phyloP scores from a whole-genome alignment of 179 eudicot genomes.

The Spergularia azorica region DNA sequence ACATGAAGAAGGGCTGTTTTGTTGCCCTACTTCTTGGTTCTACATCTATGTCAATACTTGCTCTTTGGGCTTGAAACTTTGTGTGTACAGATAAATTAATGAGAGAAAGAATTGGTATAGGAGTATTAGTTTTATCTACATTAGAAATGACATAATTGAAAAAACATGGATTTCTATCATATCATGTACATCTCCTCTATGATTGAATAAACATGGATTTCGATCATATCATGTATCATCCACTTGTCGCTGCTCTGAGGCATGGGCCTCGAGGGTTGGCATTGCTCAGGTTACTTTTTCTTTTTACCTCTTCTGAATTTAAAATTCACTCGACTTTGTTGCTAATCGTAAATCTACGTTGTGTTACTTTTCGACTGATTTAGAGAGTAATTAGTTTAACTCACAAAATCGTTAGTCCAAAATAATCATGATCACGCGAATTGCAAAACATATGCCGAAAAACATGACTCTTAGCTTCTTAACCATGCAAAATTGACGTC shows the following conservation, averaged over 20 bases:
- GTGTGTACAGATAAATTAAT: slow-evolving; percentile 22
- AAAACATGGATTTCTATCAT: background rate
- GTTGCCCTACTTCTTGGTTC: slow-evolving; percentile 75
- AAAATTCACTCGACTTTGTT: no score
- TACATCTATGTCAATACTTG: slow-evolving; percentile 80
- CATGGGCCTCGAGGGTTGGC: slow-evolving; percentile 85
- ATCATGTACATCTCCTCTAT: no score
- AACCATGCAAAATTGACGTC: no score
- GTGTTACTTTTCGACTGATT: background rate
- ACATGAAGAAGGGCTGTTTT: slow-evolving; percentile 68
- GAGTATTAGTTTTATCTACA: background rate
- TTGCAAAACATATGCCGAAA: no score
- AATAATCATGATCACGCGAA: no score
- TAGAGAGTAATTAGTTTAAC: background rate
- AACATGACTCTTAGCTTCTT: no score
- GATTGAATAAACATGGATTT: background rate
- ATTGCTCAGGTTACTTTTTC: slow-evolving; percentile 62
- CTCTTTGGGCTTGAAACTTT: slow-evolving; percentile 71
- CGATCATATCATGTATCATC: slow-evolving; percentile 20
- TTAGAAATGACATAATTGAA: background rate
- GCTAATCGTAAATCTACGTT: no score
- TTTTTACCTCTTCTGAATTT: background rate
- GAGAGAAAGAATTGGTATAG: background rate
- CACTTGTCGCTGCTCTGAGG: slow-evolving; percentile 89
- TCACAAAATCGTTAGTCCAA: background rate